Conservation (phyloP, 139 green algal species). For the Coelastrella sp. region DNA sequence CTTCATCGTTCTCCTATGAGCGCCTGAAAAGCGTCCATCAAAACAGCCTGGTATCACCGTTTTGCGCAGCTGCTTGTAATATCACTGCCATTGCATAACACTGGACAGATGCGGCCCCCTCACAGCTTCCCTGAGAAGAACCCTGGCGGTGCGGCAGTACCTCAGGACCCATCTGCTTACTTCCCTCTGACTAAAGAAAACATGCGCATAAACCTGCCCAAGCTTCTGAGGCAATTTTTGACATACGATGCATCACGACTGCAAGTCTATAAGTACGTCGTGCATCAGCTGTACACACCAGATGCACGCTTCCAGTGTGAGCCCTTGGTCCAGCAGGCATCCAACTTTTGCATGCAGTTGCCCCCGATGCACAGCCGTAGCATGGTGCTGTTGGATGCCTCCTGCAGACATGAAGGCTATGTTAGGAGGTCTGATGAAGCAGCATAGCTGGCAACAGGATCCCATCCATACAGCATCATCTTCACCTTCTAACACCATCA, state of each 20-base stretch:
- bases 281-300: conserved; percentile 11
- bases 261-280: not conserved
- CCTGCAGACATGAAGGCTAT: too few relatives aligned
- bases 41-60: too few relatives aligned
- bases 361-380: too few relatives aligned
- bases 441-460: not conserved
- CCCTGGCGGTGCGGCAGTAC: not conserved
- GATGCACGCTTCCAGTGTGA: conserved; percentile 30
- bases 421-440: not conserved
- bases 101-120: not conserved
- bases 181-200: conserved; percentile 28
- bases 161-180: conserved; percentile 5
- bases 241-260: not conserved
- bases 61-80: not conserved
- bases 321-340: not conserved
- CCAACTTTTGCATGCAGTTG: not conserved
- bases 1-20: not conserved
- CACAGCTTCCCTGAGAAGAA: not conserved
- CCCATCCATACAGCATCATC: not conserved
- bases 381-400: too few relatives aligned
- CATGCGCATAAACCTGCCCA: conserved; percentile 31
- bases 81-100: too few relatives aligned
- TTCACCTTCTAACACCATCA: not conserved
- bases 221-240: conserved; percentile 25
- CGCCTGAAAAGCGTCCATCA: not conserved